A percentile compares a stretch with the other conserved stretches of the same genome.
phyloP scores from a whole-genome alignment of 2,329 filamentous ascomycete genomes.

The Xylaria sp. region DNA sequence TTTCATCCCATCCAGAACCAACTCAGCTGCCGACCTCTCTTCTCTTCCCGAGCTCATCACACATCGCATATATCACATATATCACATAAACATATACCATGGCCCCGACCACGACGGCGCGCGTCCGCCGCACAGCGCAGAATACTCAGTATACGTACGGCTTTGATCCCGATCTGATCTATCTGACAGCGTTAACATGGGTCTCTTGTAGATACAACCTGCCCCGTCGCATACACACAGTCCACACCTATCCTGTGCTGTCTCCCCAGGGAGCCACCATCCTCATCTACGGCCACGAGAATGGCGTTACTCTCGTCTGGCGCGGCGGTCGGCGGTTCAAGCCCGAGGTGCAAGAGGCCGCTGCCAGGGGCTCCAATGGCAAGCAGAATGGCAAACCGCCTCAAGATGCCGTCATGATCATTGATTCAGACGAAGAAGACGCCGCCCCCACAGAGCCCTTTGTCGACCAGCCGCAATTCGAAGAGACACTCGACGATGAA shows the following conservation, averaged over 20 bases:
- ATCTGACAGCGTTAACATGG: conserved; percentile 7
- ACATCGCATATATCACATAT: no score
- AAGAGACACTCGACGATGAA: conserved; percentile 61
- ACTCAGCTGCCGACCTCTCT: background rate
- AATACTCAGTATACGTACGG: conserved; percentile 54
- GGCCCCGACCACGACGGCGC: conserved; percentile 47
- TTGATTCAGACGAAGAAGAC: conserved; percentile 72
- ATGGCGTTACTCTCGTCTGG: conserved; percentile 71
- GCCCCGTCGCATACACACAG: conserved; percentile 66
- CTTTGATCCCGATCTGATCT: background rate
- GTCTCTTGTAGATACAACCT: conserved; percentile 64
- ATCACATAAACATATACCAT: conserved; percentile 35
- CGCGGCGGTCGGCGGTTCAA: conserved; percentile 72
- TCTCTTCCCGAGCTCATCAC: conserved; percentile 16
- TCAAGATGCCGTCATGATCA: conserved; percentile 69
- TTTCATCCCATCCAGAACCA: background rate
- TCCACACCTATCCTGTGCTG: conserved; percentile 70
- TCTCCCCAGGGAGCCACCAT: conserved; percentile 73
- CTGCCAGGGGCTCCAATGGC: conserved; percentile 48
- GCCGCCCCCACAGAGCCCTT: conserved; percentile 49
- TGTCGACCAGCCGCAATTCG: conserved; percentile 69
- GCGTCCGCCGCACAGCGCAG: conserved; percentile 52
- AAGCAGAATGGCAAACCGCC: conserved; percentile 63
- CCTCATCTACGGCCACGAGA: conserved; percentile 72
- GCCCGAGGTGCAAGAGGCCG: conserved; percentile 51